Conservation (phyloP, 73 alveolate species). For the Effrenium voratum region DNA sequence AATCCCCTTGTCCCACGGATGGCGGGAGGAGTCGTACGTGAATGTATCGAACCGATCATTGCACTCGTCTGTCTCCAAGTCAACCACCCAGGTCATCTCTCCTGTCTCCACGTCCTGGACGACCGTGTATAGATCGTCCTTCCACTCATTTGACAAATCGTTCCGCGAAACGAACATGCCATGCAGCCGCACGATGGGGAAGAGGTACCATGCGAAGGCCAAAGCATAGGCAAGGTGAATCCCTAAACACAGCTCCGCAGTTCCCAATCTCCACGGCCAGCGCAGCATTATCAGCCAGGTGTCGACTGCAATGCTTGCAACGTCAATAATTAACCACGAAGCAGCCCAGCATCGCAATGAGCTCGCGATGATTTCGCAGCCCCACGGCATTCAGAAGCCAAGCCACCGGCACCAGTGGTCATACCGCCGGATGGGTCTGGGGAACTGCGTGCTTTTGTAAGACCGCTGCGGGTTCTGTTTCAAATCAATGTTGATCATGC, state of each 20-base stretch:
- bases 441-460: not conserved
- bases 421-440: not conserved
- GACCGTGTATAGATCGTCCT: not conserved
- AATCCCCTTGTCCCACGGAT: not conserved
- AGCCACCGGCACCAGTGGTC: slow-evolving; percentile 5
- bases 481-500: not conserved
- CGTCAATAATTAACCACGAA: not conserved
- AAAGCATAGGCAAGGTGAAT: not conserved
- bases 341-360: not conserved
- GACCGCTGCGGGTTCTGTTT: not conserved
- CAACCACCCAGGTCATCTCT: not conserved
- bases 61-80: not conserved
- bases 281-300: too few relatives aligned
- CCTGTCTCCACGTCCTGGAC: not conserved
- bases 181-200: slow-evolving; percentile 1
- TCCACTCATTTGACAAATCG: not conserved
- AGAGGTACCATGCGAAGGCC: not conserved
- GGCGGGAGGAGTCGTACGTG: not conserved
- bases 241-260: not conserved
- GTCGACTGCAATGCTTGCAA: too few relatives aligned
- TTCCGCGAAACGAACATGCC: not conserved
- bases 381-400: not conserved
- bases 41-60: not conserved
- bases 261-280: not conserved
- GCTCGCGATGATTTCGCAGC: not conserved